Base-by-base conservation (phyloP, 2,329 filamentous ascomycete genomes). In the Colletotrichum theobromicola region DNA sequence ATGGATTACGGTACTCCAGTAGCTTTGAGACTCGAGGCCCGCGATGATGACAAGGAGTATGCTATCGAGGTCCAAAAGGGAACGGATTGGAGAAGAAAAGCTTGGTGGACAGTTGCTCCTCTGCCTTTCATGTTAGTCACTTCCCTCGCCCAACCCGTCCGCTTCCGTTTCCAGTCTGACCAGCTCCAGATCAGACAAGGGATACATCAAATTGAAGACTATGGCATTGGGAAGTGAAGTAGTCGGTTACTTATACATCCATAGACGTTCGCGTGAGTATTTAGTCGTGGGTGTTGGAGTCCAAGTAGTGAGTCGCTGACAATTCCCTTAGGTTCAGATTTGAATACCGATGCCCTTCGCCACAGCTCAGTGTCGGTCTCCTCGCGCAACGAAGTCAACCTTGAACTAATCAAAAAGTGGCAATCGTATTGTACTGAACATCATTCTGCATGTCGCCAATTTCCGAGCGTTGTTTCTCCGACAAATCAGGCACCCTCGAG, bases 231-330 rank as follows among this genome's bases (percentile, higher is more conserved):
- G 42, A 5, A 50, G 10, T 6, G 42, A 50, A 50, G 12, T 50
- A 50, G 42, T n/a, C n/a, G 21, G 42, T 50, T 50, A 50, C 7
- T 50, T 50, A 21, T 50, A 50, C 4, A 21, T 50, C 6, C 42
- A 50, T 50, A 10, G n/a, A 4, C 42, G 10, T 50, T 0, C 42
- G 42, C 21, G 42, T 50, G 42, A 50, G 42, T 50, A 50, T 50
- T 21, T 50, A 1, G 42, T 21, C 6, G n/a, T 50, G 13, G 13
- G n/a, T 13, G n/a, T 7, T 12, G 2, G 2, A 0, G 7, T 3
- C 24, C 42, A 4, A 4, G 7, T 50, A n/a, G n/a, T 13, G 10
- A 7, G 42, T 12, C n/a, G 16, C 6, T 50, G 42, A 50, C 6
- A n/a, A 7, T 0, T 7, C 4, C 42, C 10, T 7, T 13, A 50